phyloP scores from a whole-genome alignment of 371 early-diverging fungal species.

The Capniomyces stellatus region DNA sequence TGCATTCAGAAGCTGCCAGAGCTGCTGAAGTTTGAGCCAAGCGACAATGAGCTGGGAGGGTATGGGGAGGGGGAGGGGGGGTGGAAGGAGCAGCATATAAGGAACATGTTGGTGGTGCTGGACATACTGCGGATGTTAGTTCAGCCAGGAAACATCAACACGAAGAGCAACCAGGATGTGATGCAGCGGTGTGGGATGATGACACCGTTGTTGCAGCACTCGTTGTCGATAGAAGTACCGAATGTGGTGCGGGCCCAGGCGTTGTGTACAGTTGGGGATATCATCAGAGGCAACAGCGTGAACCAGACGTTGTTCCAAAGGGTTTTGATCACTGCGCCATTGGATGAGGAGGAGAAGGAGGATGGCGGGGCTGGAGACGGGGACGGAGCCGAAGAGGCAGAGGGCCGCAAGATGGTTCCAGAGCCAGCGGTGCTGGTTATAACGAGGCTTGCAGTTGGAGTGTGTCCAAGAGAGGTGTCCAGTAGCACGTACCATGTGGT shows the following conservation, averaged over 20 bases:
- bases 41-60: constrained; percentile 34
- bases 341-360: constrained; percentile 5
- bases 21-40: constrained; percentile 36
- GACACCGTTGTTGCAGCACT: constrained; percentile 42
- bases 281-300: constrained; percentile 46
- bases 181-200: constrained; percentile 55
- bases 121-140: constrained; percentile 76
- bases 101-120: constrained; percentile 62
- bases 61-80: constrained; percentile 6
- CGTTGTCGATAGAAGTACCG: constrained; percentile 39
- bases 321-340: constrained; percentile 23
- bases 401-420: constrained; percentile 23
- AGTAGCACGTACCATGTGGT: constrained; percentile 20
- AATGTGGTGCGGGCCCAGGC: constrained; percentile 44
- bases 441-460: constrained; percentile 21
- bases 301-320: constrained; percentile 56
- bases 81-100: constrained; percentile 57
- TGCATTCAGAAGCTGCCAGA: constrained; percentile 72
- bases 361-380: constrained; percentile 7
- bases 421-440: constrained; percentile 26
- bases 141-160: constrained; percentile 68
- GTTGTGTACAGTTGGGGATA: constrained; percentile 63
- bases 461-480: constrained; percentile 11
- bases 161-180: constrained; percentile 66
- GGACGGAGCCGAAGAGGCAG: neutral